phyloP scores from a whole-genome alignment of 2,329 filamentous ascomycete genomes.

The Diplodia mutila region DNA sequence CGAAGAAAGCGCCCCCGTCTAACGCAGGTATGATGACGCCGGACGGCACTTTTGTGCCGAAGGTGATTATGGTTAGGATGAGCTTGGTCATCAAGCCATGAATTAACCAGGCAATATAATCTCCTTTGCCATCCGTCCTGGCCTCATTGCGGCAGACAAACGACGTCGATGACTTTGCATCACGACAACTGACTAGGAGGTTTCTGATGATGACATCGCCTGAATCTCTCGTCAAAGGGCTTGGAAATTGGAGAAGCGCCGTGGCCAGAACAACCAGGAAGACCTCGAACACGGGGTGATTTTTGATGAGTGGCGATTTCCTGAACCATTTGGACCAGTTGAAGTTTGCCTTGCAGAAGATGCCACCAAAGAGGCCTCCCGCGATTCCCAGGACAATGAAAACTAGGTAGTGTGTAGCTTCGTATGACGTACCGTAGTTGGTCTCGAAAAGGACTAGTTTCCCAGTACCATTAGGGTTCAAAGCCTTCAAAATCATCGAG shows the following conservation, averaged over 20 bases:
- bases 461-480: constrained; percentile 64
- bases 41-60: constrained; percentile 63
- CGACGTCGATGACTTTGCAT: constrained; percentile 37
- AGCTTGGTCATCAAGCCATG: constrained; percentile 61
- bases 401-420: constrained; percentile 59
- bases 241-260: constrained; percentile 60
- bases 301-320: constrained; percentile 56
- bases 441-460: constrained; percentile 66
- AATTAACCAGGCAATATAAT: constrained; percentile 56
- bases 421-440: constrained; percentile 60
- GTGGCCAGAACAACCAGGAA: constrained; percentile 59
- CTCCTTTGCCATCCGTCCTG: constrained; percentile 34
- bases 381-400: constrained; percentile 61
- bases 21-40: constrained; percentile 65
- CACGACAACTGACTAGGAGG: constrained; percentile 59
- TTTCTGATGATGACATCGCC: constrained; percentile 62
- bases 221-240: constrained; percentile 58
- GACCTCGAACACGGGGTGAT: constrained; percentile 60
- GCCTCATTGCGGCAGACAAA: constrained; percentile 60
- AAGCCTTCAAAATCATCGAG: constrained; percentile 58
- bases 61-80: constrained; percentile 61
- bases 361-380: constrained; percentile 62
- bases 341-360: constrained; percentile 63
- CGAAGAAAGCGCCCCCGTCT: constrained; percentile 62
- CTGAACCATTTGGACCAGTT: constrained; percentile 61